phyloP scores from a whole-genome alignment of 2,329 filamentous ascomycete genomes.

The Beauveria pseudobassiana region DNA sequence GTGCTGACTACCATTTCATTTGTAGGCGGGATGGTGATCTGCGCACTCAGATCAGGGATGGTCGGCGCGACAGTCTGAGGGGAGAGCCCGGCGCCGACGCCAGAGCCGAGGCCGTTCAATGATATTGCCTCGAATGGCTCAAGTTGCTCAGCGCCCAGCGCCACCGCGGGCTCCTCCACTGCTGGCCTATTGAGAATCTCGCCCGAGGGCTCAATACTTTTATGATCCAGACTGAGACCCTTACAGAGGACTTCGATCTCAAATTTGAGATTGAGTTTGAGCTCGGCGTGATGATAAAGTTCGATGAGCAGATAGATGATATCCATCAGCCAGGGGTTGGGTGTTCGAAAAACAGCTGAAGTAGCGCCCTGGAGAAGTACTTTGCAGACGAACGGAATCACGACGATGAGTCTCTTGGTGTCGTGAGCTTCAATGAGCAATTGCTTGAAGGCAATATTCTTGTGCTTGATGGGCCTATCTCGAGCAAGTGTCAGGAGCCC shows the following conservation, averaged over 20 bases:
- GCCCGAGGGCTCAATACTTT: conserved; percentile 78
- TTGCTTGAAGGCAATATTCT: conserved; percentile 95
- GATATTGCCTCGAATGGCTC: conserved; percentile 80
- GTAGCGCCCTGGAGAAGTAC: conserved; percentile 76
- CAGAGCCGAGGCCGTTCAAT: conserved; percentile 63
- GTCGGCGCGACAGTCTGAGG: conserved; percentile 70
- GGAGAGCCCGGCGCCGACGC: conserved; percentile 65
- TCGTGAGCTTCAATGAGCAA: conserved; percentile 89
- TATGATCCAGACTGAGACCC: conserved; percentile 84
- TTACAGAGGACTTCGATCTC: conserved; percentile 98
- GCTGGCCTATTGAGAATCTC: conserved; percentile 72
- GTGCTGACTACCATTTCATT: conserved; percentile 73
- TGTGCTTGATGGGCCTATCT: conserved; percentile 91
- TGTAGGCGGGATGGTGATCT: conserved; percentile 72
- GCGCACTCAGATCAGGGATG: conserved; percentile 74
- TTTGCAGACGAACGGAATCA: conserved; percentile 97
- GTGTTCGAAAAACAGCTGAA: conserved; percentile 85
- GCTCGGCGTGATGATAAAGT: conserved; percentile 83
- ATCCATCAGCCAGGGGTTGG: conserved; percentile 97
- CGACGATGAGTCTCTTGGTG: conserved; percentile 81
- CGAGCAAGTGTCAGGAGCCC: conserved; percentile 87
- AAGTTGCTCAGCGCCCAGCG: conserved; percentile 57
- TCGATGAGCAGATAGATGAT: conserved; percentile 87
- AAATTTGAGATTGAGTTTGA: conserved; percentile 96
- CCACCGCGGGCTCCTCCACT: conserved; percentile 53